Conservation (phyloP, 805 yeast genomes). For the Kuraishia molischiana region DNA sequence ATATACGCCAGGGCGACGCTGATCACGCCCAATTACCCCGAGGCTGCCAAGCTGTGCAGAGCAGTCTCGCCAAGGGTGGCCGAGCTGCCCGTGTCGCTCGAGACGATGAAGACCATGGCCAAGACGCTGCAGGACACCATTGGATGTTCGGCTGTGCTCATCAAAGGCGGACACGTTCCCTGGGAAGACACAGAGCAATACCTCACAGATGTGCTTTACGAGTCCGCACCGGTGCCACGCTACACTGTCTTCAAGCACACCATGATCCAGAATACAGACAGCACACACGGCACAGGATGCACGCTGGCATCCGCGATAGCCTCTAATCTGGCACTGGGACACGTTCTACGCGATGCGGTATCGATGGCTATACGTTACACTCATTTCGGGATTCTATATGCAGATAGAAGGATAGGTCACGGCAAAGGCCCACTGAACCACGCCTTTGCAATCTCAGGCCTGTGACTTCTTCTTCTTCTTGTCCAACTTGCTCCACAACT, state of each 20-base stretch:
- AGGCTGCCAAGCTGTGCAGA: slow-evolving; percentile 63
- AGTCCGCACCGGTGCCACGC: slow-evolving; percentile 19
- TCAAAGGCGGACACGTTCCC: slow-evolving; percentile 79
- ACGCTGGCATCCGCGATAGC: slow-evolving; percentile 77
- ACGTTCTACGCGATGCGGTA: slow-evolving; percentile 36
- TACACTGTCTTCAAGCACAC: slow-evolving; percentile 36
- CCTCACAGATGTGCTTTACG: slow-evolving; percentile 17
- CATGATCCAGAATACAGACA: slow-evolving; percentile 29
- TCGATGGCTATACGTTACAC: slow-evolving; percentile 52
- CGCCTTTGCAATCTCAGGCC: slow-evolving; percentile 15
- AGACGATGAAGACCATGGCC: slow-evolving; percentile 29
- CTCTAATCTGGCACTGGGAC: slow-evolving; percentile 56
- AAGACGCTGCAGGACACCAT: slow-evolving; percentile 23
- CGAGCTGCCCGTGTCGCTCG: slow-evolving; percentile 26
- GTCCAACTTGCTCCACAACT: slow-evolving; percentile 29
- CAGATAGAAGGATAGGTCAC: slow-evolving; percentile 28
- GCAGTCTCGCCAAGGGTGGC: slow-evolving; percentile 29
- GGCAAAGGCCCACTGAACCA: slow-evolving; percentile 75
- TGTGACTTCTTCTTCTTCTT: slow-evolving; percentile 2
- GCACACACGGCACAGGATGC: slow-evolving; percentile 90
- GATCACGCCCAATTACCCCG: slow-evolving; percentile 70
- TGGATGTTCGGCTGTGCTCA: slow-evolving; percentile 45
- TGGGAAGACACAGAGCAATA: slow-evolving; percentile 19
- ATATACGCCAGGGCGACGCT: slow-evolving; percentile 42
- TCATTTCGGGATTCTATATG: slow-evolving; percentile 48